Evolutionary conservation across 371 early-diverging fungal species (phyloP).

Genomic region (Chytridium lagenaria): DNA sequence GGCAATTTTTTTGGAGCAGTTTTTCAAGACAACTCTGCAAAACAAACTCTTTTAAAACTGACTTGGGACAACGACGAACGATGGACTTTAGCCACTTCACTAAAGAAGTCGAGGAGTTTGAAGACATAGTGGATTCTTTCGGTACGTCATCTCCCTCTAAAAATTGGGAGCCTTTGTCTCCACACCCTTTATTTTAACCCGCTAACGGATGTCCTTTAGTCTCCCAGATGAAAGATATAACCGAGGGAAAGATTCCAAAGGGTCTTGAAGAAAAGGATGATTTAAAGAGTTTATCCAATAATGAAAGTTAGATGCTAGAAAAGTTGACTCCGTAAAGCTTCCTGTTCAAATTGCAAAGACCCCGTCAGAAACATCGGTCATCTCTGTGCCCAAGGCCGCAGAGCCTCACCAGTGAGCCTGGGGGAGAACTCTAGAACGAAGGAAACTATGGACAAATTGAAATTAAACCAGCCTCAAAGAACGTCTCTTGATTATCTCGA

Average conservation of each 20-base stretch:
- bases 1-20: too few relatives aligned
- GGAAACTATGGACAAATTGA: not conserved
- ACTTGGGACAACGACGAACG: too few relatives aligned
- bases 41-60: too few relatives aligned
- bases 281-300: not conserved
- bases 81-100: not conserved
- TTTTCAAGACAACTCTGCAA: too few relatives aligned
- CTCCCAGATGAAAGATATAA: constrained; percentile 4
- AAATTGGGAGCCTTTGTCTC: not conserved
- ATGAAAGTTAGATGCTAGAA: not conserved
- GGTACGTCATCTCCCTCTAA: not conserved
- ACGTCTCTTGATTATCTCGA: constrained; percentile 2
- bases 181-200: not conserved
- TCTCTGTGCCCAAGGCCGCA: not conserved
- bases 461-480: not conserved
- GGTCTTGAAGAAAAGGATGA: not conserved
- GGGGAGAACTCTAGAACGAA: not conserved
- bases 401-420: not conserved
- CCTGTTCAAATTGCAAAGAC: not conserved
- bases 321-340: not conserved
- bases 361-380: not conserved
- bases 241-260: not conserved
- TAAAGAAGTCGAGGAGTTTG: not conserved
- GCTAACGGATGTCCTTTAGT: not conserved
- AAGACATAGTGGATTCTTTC: not conserved